Conservation (phyloP, 2,329 filamentous ascomycete species). For the Pseudogymnoascus sp. region DNA sequence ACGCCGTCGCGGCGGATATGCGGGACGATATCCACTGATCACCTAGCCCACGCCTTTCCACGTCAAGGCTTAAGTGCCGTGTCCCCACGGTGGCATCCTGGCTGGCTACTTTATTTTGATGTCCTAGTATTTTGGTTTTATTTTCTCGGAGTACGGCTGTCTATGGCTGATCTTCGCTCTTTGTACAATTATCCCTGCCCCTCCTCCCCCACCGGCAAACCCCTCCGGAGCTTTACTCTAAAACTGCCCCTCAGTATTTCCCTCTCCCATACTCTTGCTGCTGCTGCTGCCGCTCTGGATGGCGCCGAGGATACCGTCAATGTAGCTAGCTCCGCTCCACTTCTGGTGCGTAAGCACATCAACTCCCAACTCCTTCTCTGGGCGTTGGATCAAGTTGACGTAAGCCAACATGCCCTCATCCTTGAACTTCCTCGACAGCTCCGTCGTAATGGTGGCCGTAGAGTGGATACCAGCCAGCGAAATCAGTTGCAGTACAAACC, state of each 20-base stretch:
- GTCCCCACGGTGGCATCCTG: not conserved
- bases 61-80: not conserved
- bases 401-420: conserved; percentile 94
- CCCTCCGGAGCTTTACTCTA: conserved; percentile 12
- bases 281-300: conserved; percentile 88
- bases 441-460: conserved; percentile 55
- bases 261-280: conserved; percentile 89
- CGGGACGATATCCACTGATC: not conserved
- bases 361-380: conserved; percentile 66
- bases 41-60: not conserved
- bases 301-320: conserved; percentile 81
- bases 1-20: not conserved
- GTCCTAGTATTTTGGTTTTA: not conserved
- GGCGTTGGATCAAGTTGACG: conserved; percentile 82
- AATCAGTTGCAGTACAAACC: conserved; percentile 63
- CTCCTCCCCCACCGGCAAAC: not conserved
- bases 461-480: conserved; percentile 59
- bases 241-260: conserved; percentile 76
- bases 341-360: conserved; percentile 34
- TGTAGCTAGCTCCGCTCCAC: conserved; percentile 60
- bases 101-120: not conserved
- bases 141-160: not conserved
- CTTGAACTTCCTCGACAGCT: conserved; percentile 77
- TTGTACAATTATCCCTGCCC: not conserved
- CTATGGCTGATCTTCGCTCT: not conserved